phyloP scores from a whole-genome alignment of 768 basidiomycete species.

The Leccinum incarnatum region DNA sequence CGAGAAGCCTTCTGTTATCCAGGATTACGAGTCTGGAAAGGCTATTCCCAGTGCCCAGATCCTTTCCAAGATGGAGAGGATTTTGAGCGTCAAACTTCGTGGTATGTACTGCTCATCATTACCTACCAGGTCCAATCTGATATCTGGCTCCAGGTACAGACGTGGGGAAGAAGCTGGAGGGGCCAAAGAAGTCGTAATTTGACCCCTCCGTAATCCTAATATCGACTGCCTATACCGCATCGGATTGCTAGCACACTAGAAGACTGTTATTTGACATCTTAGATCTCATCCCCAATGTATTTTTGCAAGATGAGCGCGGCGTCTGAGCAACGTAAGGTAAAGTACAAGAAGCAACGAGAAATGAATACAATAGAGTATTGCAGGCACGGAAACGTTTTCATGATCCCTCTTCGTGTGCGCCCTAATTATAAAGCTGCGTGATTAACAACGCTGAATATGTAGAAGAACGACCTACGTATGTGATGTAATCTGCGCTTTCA shows the following conservation, averaged over 20 bases:
- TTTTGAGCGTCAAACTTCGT: constrained; percentile 83
- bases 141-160: constrained; percentile 50
- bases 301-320: constrained; percentile 3
- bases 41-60: constrained; percentile 87
- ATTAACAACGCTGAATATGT: not conserved
- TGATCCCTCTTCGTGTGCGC: constrained; percentile 34
- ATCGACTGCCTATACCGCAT: constrained; percentile 28
- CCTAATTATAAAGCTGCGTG: constrained; percentile 19
- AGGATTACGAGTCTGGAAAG: constrained; percentile 87
- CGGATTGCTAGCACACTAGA: constrained; percentile 18
- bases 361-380: not conserved
- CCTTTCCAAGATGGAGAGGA: constrained; percentile 84
- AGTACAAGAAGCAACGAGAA: constrained; percentile 6
- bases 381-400: constrained; percentile 6
- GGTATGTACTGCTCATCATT: constrained; percentile 47
- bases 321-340: constrained; percentile 1
- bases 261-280: constrained; percentile 13
- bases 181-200: constrained; percentile 67
- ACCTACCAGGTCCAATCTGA: constrained; percentile 3
- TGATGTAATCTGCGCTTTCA: constrained; percentile 92
- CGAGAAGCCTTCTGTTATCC: constrained; percentile 84
- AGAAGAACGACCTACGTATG: constrained; percentile 54
- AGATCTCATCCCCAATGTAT: constrained; percentile 29
- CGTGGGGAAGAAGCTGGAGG: constrained; percentile 85
- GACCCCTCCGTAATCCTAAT: constrained; percentile 36